Percentiles rank a stretch among this genome's conserved stretches.
Evolutionary conservation across 2,329 filamentous ascomycete genomes (phyloP).

Genomic region (Periconia sp.): DNA sequence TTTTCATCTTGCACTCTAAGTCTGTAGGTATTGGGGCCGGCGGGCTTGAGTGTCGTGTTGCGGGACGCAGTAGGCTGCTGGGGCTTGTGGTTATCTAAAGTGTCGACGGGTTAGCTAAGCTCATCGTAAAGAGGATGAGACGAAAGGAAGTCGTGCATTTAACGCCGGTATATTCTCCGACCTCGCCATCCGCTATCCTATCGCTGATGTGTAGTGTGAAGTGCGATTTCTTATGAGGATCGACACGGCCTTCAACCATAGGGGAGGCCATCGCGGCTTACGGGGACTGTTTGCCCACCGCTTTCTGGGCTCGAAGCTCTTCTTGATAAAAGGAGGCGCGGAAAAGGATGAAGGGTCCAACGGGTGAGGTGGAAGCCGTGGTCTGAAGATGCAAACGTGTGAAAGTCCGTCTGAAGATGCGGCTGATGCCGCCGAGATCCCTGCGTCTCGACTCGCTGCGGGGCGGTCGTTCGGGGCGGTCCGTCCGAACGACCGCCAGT

Average conservation of each 20-base stretch:
- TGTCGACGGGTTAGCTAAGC: slow-evolving; percentile 15
- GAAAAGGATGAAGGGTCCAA: too few relatives aligned
- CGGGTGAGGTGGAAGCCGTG: too few relatives aligned
- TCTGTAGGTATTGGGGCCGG: slow-evolving; percentile 30
- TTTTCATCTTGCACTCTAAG: slow-evolving; percentile 37
- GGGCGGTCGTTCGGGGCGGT: too few relatives aligned
- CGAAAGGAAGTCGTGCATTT: slow-evolving; percentile 35
- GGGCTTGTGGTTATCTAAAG: slow-evolving; percentile 54
- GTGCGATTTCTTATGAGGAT: slow-evolving; percentile 47
- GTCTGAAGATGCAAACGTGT: too few relatives aligned
- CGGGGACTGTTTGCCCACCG: background rate
- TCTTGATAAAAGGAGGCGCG: too few relatives aligned
- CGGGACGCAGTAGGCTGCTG: slow-evolving; percentile 36
- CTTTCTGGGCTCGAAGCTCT: too few relatives aligned
- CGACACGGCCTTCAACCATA: slow-evolving; percentile 40
- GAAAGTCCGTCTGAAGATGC: too few relatives aligned
- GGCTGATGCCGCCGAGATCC: too few relatives aligned
- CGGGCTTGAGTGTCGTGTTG: slow-evolving; percentile 28
- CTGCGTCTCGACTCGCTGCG: too few relatives aligned
- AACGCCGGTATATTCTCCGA: slow-evolving; percentile 34
- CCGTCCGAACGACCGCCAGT: too few relatives aligned
- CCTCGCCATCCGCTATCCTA: slow-evolving; percentile 32
- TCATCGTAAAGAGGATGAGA: background rate
- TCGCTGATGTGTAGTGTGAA: slow-evolving; percentile 46
- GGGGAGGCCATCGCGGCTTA: slow-evolving; percentile 45